These are phyloP conservation scores for Coniophora puteana DNA, from an alignment of 1,284 basidiomycete species.

Conservation along the genomic window DNA sequence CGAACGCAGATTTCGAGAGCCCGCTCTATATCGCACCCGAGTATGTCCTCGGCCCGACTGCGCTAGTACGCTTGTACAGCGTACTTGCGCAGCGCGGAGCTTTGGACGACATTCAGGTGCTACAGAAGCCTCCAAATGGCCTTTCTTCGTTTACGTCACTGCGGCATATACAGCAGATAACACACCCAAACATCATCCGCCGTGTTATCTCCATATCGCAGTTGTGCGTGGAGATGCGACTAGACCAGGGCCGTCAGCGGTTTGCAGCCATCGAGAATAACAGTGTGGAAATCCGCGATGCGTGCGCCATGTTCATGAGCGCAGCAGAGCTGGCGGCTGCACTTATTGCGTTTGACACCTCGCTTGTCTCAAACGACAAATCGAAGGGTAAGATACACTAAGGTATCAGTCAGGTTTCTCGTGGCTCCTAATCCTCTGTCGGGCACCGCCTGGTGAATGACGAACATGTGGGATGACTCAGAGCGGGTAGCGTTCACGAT, in stretches of 20 bases:
- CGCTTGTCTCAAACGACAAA: too few relatives aligned
- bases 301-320: constrained; percentile 18
- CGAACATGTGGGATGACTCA: too few relatives aligned
- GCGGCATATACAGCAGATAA: constrained; percentile 23
- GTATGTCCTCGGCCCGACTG: constrained; percentile 20
- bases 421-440: too few relatives aligned
- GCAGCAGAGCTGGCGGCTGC: constrained; percentile 28
- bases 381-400: too few relatives aligned
- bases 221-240: constrained; percentile 15
- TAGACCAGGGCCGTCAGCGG: constrained; percentile 17
- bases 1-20: constrained; percentile 12
- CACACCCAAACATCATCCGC: constrained; percentile 17
- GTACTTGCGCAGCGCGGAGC: constrained; percentile 19
- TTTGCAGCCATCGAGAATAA: too few relatives aligned
- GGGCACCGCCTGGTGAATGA: too few relatives aligned
- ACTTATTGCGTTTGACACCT: constrained; percentile 22
- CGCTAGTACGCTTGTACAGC: constrained; percentile 19
- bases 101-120: constrained; percentile 13
- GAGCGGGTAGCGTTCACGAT: too few relatives aligned
- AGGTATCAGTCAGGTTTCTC: too few relatives aligned
- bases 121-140: constrained; percentile 19
- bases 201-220: constrained; percentile 19
- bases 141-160: constrained; percentile 15
- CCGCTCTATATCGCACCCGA: constrained; percentile 18
- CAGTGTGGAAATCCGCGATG: constrained; percentile 12